These are phyloP conservation scores for Tuber calosporum DNA, from an alignment of 495 filamentous ascomycete species.

Conservation along the genomic window DNA sequence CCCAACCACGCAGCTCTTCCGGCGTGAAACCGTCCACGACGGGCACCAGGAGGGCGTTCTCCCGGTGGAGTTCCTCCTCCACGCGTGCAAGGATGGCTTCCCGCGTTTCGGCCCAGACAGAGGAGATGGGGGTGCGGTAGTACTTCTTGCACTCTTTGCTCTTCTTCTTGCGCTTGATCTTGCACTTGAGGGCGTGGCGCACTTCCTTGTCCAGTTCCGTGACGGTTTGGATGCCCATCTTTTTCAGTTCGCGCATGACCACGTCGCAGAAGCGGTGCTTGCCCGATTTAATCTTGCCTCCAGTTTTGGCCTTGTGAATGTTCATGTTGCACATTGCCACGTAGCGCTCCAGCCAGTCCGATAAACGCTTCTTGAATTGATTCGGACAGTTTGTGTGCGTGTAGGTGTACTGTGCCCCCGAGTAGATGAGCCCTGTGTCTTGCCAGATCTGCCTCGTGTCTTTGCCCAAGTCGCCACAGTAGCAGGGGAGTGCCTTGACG, in stretches of 20 bases:
- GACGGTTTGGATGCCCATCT: constrained; percentile 12
- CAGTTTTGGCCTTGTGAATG: constrained; percentile 13
- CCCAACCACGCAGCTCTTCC: neutral
- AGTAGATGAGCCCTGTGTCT: constrained; percentile 28
- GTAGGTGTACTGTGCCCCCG: constrained; percentile 24
- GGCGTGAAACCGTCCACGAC: neutral
- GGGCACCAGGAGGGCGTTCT: neutral
- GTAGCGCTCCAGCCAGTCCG: constrained; percentile 34
- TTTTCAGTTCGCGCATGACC: constrained; percentile 26
- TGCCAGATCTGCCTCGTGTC: constrained; percentile 33
- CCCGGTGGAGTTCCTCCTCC: constrained; percentile 5
- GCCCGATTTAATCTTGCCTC: constrained; percentile 13
- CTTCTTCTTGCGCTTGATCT: constrained; percentile 22
- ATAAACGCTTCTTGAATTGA: constrained; percentile 28
- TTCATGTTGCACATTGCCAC: constrained; percentile 31
- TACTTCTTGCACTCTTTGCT: constrained; percentile 28
- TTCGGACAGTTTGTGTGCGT: constrained; percentile 27
- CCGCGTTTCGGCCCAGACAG: constrained; percentile 27
- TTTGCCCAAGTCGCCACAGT: constrained; percentile 33
- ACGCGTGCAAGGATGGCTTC: constrained; percentile 11
- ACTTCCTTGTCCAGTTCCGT: constrained; percentile 30
- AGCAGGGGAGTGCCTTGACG: constrained; percentile 33
- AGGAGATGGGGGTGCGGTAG: constrained; percentile 18
- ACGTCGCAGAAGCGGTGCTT: constrained; percentile 30
- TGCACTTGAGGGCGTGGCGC: constrained; percentile 32